Evolutionary conservation across 768 basidiomycete genomes (phyloP).

Genomic region (Leccinellum rugosiceps): DNA sequence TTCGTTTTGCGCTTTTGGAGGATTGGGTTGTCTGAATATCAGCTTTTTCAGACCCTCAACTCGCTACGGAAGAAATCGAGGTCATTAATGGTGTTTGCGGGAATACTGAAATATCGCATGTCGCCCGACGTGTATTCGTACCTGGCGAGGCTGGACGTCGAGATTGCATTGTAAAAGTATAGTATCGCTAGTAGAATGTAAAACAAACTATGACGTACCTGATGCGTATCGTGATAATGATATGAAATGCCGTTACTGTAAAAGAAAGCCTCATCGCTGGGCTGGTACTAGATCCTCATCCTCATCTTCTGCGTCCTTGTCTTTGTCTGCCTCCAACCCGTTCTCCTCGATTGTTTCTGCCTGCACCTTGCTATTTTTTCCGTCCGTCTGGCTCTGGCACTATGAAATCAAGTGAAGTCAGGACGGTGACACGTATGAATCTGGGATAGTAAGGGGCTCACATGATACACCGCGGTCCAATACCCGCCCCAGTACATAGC

Average conservation of each 20-base stretch:
- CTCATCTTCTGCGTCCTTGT: constrained; percentile 3
- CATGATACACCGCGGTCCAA: constrained; percentile 85
- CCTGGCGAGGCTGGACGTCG: constrained; percentile 80
- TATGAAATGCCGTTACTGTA: neutral
- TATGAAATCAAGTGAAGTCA: constrained; percentile 12
- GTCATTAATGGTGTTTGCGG: constrained; percentile 85
- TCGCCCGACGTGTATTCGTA: constrained; percentile 89
- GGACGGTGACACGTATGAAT: neutral
- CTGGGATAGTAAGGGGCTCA: constrained; percentile 30
- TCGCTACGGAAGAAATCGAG: constrained; percentile 76
- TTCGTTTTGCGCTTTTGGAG: constrained; percentile 5
- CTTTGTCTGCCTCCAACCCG: constrained; percentile 24
- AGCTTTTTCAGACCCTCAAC: constrained; percentile 47
- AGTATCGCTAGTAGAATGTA: neutral
- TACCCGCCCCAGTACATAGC: constrained; percentile 89
- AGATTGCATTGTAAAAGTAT: constrained; percentile 60
- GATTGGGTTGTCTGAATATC: constrained; percentile 13
- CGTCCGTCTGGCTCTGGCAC: constrained; percentile 32
- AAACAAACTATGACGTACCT: constrained; percentile 20
- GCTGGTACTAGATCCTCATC: constrained; percentile 27
- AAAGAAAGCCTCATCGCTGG: constrained; percentile 21
- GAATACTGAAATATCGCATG: constrained; percentile 85
- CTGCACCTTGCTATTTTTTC: constrained; percentile 16
- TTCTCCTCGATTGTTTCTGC: constrained; percentile 31
- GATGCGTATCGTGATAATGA: neutral